A percentile compares a stretch with the other conserved stretches of the same genome.
These are phyloP conservation scores for Zalaria sp. DNA, from an alignment of 2,329 filamentous ascomycete species.

Conservation along the genomic window DNA sequence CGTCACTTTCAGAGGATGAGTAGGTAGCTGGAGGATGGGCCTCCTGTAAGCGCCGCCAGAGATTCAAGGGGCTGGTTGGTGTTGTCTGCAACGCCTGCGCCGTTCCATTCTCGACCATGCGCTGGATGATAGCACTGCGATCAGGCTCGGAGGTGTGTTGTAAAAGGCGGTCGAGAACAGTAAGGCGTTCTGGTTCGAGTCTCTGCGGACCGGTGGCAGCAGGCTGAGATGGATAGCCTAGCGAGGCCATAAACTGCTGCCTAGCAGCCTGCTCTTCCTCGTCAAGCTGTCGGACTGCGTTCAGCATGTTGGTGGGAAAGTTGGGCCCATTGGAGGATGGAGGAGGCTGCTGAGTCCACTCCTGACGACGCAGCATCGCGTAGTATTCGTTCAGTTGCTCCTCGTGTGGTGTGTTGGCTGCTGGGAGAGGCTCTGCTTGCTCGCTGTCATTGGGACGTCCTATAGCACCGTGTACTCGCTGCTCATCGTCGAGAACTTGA, in stretches of 20 bases:
- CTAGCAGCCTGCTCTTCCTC: background rate
- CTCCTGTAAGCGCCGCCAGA: conserved; percentile 4
- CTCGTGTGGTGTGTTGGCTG: conserved; percentile 3
- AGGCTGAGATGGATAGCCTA: background rate
- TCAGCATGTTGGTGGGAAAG: background rate
- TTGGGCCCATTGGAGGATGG: background rate
- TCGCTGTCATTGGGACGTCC: background rate
- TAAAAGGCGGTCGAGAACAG: conserved; percentile 2
- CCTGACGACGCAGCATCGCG: conserved; percentile 13
- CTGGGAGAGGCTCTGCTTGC: conserved; percentile 7
- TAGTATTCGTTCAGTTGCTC: conserved; percentile 15
- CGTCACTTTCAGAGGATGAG: conserved; percentile 9
- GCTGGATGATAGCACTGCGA: conserved; percentile 4
- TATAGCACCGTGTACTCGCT: conserved; percentile 3
- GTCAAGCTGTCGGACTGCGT: background rate
- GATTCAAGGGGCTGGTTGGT: background rate
- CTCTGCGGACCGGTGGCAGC: background rate
- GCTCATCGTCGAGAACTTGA: conserved; percentile 17
- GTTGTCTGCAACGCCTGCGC: conserved; percentile 1
- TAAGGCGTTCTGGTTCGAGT: background rate
- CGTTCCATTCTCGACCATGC: conserved; percentile 5
- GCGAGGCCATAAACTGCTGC: background rate
- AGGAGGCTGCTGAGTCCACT: conserved; percentile 8
- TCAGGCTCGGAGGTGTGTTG: conserved; percentile 5
- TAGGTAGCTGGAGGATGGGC: conserved; percentile 2